phyloP scores from a whole-genome alignment of 2,329 filamentous ascomycete genomes.

The Kalmusia sp. region DNA sequence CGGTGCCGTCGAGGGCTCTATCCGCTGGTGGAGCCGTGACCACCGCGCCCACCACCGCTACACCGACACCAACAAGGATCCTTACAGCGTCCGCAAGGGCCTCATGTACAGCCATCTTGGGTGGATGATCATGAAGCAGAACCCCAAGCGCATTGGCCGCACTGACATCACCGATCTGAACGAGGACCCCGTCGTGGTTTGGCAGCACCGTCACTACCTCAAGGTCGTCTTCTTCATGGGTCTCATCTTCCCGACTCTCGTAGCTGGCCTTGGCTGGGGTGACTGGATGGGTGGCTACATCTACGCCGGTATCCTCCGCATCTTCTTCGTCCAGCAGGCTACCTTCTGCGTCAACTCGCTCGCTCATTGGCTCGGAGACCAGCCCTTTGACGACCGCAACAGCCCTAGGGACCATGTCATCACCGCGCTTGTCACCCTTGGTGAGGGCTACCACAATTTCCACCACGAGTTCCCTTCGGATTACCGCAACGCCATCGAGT shows the following conservation, averaged over 20 bases:
- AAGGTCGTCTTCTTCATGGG: conserved; percentile 58
- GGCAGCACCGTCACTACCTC: conserved; percentile 59
- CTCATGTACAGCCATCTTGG: conserved; percentile 59
- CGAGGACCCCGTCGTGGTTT: conserved; percentile 59
- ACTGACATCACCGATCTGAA: conserved; percentile 60
- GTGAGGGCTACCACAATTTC: conserved; percentile 55
- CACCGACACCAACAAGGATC: conserved; percentile 61
- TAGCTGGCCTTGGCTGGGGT: conserved; percentile 57
- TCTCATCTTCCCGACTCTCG: conserved; percentile 56
- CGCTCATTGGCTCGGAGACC: conserved; percentile 60
- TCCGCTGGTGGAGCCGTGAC: conserved; percentile 58
- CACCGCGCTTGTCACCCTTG: conserved; percentile 52
- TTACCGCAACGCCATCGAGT: conserved; percentile 53
- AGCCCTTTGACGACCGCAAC: conserved; percentile 55
- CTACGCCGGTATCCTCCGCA: conserved; percentile 60
- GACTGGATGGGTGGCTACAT: conserved; percentile 59
- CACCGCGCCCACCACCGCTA: conserved; percentile 61
- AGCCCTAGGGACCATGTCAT: conserved; percentile 52
- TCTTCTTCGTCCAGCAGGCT: conserved; percentile 61
- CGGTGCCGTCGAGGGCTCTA: conserved; percentile 58
- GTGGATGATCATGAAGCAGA: conserved; percentile 64
- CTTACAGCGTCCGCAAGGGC: conserved; percentile 61
- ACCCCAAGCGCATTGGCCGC: conserved; percentile 60
- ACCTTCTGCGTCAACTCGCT: conserved; percentile 64
- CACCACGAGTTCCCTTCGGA: conserved; percentile 55